Conservation (phyloP, 2,329 filamentous ascomycete species). For the Colletotrichum endophyticum region DNA sequence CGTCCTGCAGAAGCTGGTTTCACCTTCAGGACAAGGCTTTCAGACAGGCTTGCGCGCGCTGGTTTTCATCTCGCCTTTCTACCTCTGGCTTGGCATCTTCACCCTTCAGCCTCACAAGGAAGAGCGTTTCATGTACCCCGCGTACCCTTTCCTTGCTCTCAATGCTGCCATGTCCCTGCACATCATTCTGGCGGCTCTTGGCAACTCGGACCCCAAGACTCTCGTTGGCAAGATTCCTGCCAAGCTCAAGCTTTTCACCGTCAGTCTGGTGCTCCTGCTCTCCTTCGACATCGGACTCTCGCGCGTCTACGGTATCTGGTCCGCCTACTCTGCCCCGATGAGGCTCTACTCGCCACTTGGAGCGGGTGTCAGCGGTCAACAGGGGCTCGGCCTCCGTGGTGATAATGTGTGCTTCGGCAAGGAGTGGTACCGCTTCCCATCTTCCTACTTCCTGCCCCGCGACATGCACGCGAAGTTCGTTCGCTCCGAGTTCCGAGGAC, state of each 20-base stretch:
- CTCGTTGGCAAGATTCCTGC: conserved; percentile 75
- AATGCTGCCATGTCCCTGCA: conserved; percentile 88
- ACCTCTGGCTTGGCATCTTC: conserved; percentile 93
- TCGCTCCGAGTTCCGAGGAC: conserved; percentile 85
- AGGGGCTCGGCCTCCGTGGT: conserved; percentile 60
- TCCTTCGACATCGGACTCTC: conserved; percentile 71
- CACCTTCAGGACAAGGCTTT: conserved; percentile 65
- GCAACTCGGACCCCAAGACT: conserved; percentile 70
- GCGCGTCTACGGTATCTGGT: conserved; percentile 77
- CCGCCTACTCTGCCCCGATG: conserved; percentile 83
- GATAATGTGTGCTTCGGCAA: conserved; percentile 89
- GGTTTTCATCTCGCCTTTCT: conserved; percentile 84
- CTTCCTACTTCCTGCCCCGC: conserved; percentile 88
- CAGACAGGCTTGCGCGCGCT: conserved; percentile 76
- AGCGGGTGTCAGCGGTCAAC: conserved; percentile 46
- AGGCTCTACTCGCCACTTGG: conserved; percentile 73
- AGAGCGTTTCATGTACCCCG: conserved; percentile 98
- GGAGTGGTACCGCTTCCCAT: conserved; percentile 98
- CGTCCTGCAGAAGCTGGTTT: conserved; percentile 71
- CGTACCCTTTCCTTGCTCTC: conserved; percentile 86
- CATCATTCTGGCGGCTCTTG: conserved; percentile 77
- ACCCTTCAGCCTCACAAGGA: conserved; percentile 95
- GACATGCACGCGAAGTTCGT: conserved; percentile 87
- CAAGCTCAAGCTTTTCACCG: conserved; percentile 71
- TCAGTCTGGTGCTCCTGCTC: conserved; percentile 64